Evolutionary conservation across 495 filamentous ascomycete genomes (phyloP).

Genomic region (Physcia stellaris): DNA sequence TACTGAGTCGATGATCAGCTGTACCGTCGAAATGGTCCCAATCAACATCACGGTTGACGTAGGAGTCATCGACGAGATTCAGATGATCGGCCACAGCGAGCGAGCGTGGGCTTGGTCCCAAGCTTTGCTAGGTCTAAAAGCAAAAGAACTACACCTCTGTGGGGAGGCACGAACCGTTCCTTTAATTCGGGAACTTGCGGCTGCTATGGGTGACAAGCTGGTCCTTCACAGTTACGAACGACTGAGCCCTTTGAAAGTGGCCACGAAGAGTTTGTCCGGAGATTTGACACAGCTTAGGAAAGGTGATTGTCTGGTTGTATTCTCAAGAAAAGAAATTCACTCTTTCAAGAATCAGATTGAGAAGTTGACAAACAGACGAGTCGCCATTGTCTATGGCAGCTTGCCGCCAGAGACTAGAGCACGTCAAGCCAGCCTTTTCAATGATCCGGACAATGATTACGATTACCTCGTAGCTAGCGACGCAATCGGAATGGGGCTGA

Average conservation of each 20-base stretch:
- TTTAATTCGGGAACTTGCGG: constrained; percentile 66
- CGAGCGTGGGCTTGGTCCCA: constrained; percentile 97
- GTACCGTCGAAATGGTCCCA: constrained; percentile 94
- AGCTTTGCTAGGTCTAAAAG: constrained; percentile 73
- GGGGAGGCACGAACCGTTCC: constrained; percentile 76
- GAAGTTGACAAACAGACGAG: constrained; percentile 53
- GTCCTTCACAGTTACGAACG: constrained; percentile 70
- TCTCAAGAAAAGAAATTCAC: constrained; percentile 73
- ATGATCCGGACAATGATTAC: constrained; percentile 87
- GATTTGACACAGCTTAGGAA: constrained; percentile 56
- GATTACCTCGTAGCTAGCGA: constrained; percentile 90
- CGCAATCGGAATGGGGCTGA: constrained; percentile 95
- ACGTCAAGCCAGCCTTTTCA: constrained; percentile 83
- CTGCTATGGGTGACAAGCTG: constrained; percentile 67
- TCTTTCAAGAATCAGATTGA: constrained; percentile 69
- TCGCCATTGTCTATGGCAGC: constrained; percentile 85
- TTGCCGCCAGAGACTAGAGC: constrained; percentile 87
- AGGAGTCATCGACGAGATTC: constrained; percentile 94
- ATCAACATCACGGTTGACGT: constrained; percentile 61
- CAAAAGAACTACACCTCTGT: constrained; percentile 83
- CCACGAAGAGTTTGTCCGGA: constrained; percentile 44
- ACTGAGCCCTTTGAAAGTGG: constrained; percentile 60
- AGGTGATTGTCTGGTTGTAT: constrained; percentile 81
- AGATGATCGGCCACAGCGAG: constrained; percentile 74
- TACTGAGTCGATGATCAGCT: constrained; percentile 49